Evolutionary conservation across 352 stramenopile species (phyloP), one percentile per base, ranked within the genome.

Genomic region (Pythium vanterpoolii): DNA sequence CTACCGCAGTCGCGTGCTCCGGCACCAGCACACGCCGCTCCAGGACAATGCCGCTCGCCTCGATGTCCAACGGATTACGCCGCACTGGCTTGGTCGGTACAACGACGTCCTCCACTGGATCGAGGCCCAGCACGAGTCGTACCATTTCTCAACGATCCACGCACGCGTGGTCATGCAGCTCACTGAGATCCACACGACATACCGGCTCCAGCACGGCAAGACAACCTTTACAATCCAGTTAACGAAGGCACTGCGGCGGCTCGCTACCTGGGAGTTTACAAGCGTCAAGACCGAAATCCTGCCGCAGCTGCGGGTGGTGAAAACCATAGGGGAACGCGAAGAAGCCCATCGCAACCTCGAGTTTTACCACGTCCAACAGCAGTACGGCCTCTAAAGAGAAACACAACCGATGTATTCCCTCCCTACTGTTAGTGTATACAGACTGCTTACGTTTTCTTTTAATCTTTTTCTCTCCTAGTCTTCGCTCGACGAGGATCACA

Each of bases 301-400:
- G 19, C 27, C 13, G 40, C 56, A 51, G 21, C 64, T 88, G 4
- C 40, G 66, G 2, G 18, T 24, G 0, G 56, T 67, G 11, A 74
- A 72, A 48, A 21, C 51, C 0, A 27, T 67, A 10, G 79, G 62
- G 0, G 66, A 72, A 13, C 27, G 64, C 21, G 80, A 90, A 50
- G 80, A 90, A 45, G 71, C 76, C 40, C 72, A 81, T 24, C 67
- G 78, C 18, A 90, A 88, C 56, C 75, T 90, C 44, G 80, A 90
- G 61, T 87, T 90, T 63, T 83, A 71, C 62, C 78, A 90, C 60
- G 68, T 83, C 6, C 66, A 83, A 2, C 71, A 49, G 14, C 45
- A 52, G n/a, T 19, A 46, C n/a, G 18, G n/a, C n/a, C n/a, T n/a
- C n/a, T n/a, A n/a, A n/a, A n/a, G n/a, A n/a, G n/a, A 44, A 46